Percentiles rank a stretch among this genome's conserved stretches.
These are phyloP conservation scores for Cubamyces sp. DNA, from an alignment of 768 basidiomycete species.

Conservation along the genomic window DNA sequence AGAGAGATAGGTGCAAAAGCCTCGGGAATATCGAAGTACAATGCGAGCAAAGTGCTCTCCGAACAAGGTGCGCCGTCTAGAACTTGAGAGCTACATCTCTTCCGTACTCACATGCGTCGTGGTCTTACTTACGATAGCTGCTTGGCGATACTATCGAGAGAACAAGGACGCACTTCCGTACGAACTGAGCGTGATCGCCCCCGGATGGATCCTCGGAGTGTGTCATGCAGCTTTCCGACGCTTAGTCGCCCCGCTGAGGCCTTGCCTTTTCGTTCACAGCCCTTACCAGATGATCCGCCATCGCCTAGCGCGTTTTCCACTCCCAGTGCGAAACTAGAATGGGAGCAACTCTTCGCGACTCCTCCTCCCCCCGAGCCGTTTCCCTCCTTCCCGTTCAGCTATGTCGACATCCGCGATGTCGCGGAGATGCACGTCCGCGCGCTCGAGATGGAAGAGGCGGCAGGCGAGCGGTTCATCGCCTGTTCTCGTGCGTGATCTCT, in stretches of 20 bases:
- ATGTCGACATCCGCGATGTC: conserved; percentile 43
- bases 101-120: not conserved
- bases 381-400: conserved; percentile 11
- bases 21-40: not conserved
- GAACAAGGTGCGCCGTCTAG: conserved; percentile 30
- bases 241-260: not conserved
- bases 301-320: not conserved
- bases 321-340: not conserved
- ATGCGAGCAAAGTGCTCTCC: not conserved
- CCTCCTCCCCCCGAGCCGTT: not conserved
- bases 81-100: not conserved
- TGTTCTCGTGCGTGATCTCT: conserved; percentile 29
- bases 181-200: conserved; percentile 48
- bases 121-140: not conserved
- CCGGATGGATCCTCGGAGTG: conserved; percentile 43
- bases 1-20: not conserved
- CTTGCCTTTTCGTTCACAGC: not conserved
- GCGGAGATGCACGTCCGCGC: conserved; percentile 35
- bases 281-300: not conserved
- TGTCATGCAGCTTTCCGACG: not conserved
- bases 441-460: conserved; percentile 38
- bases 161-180: conserved; percentile 43
- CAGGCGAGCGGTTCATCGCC: conserved; percentile 44
- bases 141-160: conserved; percentile 39
- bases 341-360: not conserved